Percentiles rank a stretch among this genome's conserved stretches.
These are phyloP conservation scores for Talaromyces proteolyticus DNA, from an alignment of 495 filamentous ascomycete species.

Conservation along the genomic window DNA sequence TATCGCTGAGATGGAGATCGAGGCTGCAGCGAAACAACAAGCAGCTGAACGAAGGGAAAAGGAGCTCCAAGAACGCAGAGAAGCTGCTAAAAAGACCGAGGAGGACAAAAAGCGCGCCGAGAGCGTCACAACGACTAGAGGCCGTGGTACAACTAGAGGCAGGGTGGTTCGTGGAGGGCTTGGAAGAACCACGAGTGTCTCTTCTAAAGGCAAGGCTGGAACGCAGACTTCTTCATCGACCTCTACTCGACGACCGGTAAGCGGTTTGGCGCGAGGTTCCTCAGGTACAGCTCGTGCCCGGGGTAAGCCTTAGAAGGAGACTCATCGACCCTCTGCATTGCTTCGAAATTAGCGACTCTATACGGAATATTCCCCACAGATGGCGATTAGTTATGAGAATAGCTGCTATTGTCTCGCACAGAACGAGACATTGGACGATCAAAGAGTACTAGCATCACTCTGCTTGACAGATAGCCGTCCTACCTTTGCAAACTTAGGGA, in stretches of 20 bases:
- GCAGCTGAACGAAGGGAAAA: constrained; percentile 67
- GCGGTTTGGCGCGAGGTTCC: constrained; percentile 43
- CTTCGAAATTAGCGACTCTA: too few relatives aligned
- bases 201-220: constrained; percentile 15
- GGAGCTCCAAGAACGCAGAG: constrained; percentile 69
- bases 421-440: too few relatives aligned
- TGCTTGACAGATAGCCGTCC: too few relatives aligned
- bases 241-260: constrained; percentile 38
- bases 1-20: constrained; percentile 73
- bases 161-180: constrained; percentile 35
- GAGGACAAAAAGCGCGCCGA: constrained; percentile 52
- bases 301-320: constrained; percentile 19
- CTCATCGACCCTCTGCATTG: too few relatives aligned
- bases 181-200: constrained; percentile 35
- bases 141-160: constrained; percentile 39
- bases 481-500: too few relatives aligned
- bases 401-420: too few relatives aligned
- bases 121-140: constrained; percentile 40
- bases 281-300: constrained; percentile 34
- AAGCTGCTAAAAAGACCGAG: constrained; percentile 63
- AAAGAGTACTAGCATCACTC: too few relatives aligned
- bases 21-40: constrained; percentile 60
- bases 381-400: too few relatives aligned
- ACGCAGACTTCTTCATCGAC: constrained; percentile 27
- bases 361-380: too few relatives aligned